Evolutionary conservation across 2,329 filamentous ascomycete genomes (phyloP), one percentile per base, ranked within the genome.

Genomic region (Cordyceps militaris): DNA sequence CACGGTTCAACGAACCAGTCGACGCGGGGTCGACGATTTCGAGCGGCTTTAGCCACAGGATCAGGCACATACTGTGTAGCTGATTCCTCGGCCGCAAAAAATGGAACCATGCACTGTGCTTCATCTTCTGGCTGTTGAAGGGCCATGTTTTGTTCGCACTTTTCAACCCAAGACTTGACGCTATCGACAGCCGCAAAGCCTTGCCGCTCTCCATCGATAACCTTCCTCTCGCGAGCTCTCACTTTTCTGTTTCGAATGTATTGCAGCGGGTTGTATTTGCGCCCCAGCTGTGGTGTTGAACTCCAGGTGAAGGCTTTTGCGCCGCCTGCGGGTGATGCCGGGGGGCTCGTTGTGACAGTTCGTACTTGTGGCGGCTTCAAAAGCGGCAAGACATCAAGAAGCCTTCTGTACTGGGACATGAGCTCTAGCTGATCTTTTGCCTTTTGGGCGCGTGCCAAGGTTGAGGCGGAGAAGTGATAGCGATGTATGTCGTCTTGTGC

Each of bases 211-310:
- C 88, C 85, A 65, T 94, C 84, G 34, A 96, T 86, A 0, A 81
- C 73, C 62, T 82, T 86, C 42, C 89, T 83, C 72, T 95, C 89
- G 16, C 92, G 82, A 26, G 87, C 87, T 61, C 94, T 82, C 13
- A 94, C 82, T 68, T 92, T 93, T 49, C 93, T 83, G 67, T 99
- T 97, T 21, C 94, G 86, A 57, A 97, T 88, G 64, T 91, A 91
- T 70, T 97, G 94, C 24, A 99, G 74, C 4, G 93, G 94, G 68
- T 99, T 96, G 69, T 97, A 97, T 2, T 78, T 74, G 54, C 92
- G 85, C 4, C 88, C 88, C 8, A 86, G 70, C 59, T 64, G 42
- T 14, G 59, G 40, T 21, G 61, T 62, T 4, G 51, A 30, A 36
- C 23, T 57, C 58, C 58, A 59, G 14, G 47, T 46, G 30, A 59